Evolutionary conservation across 2,329 filamentous ascomycete species (phyloP).

Genomic region (Ascochyta viciae-villosae): DNA sequence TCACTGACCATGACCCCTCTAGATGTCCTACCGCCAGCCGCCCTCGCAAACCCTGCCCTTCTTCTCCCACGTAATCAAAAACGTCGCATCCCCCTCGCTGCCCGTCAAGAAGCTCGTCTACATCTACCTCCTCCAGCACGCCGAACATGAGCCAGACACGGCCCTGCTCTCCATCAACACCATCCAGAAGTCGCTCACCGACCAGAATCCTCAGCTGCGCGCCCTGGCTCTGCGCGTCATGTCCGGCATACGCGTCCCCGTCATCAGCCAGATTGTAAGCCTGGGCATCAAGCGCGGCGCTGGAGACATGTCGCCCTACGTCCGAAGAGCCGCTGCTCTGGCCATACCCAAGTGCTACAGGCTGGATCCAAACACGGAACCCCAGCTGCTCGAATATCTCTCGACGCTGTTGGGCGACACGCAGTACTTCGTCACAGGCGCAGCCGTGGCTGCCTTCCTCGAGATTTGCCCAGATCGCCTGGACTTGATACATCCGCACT

Average conservation of each 20-base stretch:
- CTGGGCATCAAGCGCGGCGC: conserved; percentile 93
- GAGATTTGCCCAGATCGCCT: conserved; percentile 88
- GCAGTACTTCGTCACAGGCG: conserved; percentile 96
- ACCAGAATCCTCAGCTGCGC: conserved; percentile 87
- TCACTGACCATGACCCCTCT: conserved; percentile 29
- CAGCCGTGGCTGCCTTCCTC: conserved; percentile 86
- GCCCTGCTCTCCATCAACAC: conserved; percentile 97
- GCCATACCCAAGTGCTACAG: conserved; percentile 96
- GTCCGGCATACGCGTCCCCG: conserved; percentile 95
- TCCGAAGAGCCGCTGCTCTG: conserved; percentile 89
- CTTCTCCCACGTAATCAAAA: conserved; percentile 99
- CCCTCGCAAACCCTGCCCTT: conserved; percentile 73
- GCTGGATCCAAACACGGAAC: conserved; percentile 83
- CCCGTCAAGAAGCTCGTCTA: conserved; percentile 99
- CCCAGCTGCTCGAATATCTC: conserved; percentile 84
- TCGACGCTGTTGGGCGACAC: conserved; percentile 81
- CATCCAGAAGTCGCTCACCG: conserved; percentile 95
- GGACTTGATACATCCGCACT: conserved; percentile 90
- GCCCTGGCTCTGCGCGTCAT: conserved; percentile 94
- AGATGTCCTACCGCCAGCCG: conserved; percentile 97
- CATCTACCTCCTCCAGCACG: conserved; percentile 96
- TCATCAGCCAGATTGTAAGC: conserved; percentile 97
- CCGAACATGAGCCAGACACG: conserved; percentile 93
- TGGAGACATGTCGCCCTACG: conserved; percentile 92
- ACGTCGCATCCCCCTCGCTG: conserved; percentile 90